A percentile compares a stretch with the other conserved stretches of the same genome.
Conservation (phyloP, 805 yeast genomes). For the Clavispora vitiphila region DNA sequence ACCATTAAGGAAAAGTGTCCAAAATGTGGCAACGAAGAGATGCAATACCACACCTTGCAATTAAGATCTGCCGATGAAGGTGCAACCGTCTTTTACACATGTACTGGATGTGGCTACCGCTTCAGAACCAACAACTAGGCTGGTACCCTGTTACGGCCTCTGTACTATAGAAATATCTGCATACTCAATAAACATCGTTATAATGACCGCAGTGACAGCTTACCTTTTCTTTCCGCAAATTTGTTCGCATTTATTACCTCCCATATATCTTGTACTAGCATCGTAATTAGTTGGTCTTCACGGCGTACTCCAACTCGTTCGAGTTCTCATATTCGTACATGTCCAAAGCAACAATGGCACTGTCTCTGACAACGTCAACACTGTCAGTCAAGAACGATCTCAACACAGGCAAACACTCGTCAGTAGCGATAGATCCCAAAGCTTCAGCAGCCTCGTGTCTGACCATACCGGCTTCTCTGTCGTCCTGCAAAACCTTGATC, state of each 20-base stretch:
- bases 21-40: constrained; percentile 96
- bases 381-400: constrained; percentile 72
- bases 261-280: background rate
- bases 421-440: constrained; percentile 93
- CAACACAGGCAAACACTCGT: constrained; percentile 87
- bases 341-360: constrained; percentile 95
- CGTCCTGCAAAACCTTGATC: constrained; percentile 72
- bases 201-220: too few relatives aligned
- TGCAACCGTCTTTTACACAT: constrained; percentile 97
- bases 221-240: too few relatives aligned
- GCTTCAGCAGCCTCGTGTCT: constrained; percentile 99
- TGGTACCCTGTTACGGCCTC: background rate
- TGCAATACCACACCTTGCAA: constrained; percentile 96
- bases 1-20: constrained; percentile 97
- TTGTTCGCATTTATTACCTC: background rate
- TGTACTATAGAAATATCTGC: constrained; percentile 2
- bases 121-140: constrained; percentile 84
- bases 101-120: constrained; percentile 87
- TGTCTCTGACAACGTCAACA: constrained; percentile 90
- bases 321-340: constrained; percentile 96
- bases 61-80: constrained; percentile 99
- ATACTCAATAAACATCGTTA: constrained; percentile 1
- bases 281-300: constrained; percentile 11
- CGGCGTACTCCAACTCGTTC: constrained; percentile 66
- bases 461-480: constrained; percentile 92